These are phyloP conservation scores for Tetrahymena borealis DNA, from an alignment of 73 alveolate genomes.

Conservation along the genomic window DNA sequence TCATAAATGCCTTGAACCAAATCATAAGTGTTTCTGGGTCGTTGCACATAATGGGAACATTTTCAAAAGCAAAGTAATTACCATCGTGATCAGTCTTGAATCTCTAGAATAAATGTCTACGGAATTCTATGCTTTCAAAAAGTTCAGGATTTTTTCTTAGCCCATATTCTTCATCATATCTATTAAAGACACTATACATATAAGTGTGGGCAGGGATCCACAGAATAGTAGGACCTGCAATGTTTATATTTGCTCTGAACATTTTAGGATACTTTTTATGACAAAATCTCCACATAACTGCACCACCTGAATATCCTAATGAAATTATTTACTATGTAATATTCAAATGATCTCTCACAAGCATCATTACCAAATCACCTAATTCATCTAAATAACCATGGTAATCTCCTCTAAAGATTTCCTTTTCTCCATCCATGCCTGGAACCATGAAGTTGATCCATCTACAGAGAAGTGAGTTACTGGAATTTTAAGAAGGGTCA, in stretches of 20 bases:
- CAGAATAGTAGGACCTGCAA: background rate
- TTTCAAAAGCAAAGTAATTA: background rate
- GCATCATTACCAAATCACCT: background rate
- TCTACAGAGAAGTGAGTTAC: background rate
- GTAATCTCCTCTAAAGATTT: background rate
- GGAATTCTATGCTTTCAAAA: background rate
- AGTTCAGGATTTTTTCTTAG: background rate
- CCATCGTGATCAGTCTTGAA: background rate
- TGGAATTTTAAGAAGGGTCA: background rate
- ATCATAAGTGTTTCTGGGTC: background rate
- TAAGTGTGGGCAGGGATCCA: background rate
- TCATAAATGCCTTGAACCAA: background rate
- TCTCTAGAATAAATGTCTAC: background rate
- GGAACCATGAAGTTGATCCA: background rate
- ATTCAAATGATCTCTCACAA: background rate
- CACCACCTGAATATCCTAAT: background rate
- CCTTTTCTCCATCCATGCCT: background rate
- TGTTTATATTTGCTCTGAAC: background rate
- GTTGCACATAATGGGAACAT: background rate
- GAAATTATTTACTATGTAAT: background rate
- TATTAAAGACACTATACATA: background rate
- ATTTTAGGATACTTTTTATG: background rate
- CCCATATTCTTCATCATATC: background rate
- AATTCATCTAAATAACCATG: background rate
- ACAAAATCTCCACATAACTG: background rate